Base-by-base conservation (phyloP, 2,329 filamentous ascomycete genomes). In the Ambrosiella beaveri region DNA sequence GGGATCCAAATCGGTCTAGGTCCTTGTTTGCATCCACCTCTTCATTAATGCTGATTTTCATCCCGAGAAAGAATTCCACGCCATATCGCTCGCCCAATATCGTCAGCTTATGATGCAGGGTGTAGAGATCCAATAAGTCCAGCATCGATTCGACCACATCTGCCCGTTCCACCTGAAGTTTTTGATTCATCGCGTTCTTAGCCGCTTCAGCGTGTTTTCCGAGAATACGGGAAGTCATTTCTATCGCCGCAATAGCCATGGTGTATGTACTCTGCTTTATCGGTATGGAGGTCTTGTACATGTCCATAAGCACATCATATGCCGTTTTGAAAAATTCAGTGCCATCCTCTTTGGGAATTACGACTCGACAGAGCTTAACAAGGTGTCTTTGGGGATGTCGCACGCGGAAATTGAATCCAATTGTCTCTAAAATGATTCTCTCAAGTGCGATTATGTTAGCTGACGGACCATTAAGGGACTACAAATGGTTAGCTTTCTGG, bases 261-360 rank as follows among this genome's bases (percentile, higher is more conserved):
- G 88, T 86, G n/a, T 85, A 81, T 0, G 86, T 86, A 0, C 84
- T 86, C 65, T 95, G 88, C 72, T 97, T 97, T 59, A 97, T 76
- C 7, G 90, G 90, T 0, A 88, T 84, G 69, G 93, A 94, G 0
- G 93, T 98, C 66, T 90, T 88, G 71, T 96, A 95, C 52, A 95
- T 74, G 70, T 98, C 93, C 56, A 91, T 79, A 52, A 84, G 86
- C 67, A 97, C 86, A 62, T 84, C 81, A 71, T 89, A 95, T 0
- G 88, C 87, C 0, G 82, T 77, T 13, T 75, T 75, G 37, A 82
- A 80, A 61, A 89, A 79, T 8, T 75, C 71, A 57, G 73, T 76
- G 4, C 77, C 74, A 7, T 79, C 73, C 4, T 73, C 70, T 1
- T 63, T 64, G 39, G 68, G 70, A 13, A 78, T 67, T 58, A 84